Evolutionary conservation across 495 filamentous ascomycete genomes (phyloP), one percentile per base, ranked within the genome.

Genomic region (Penicillium bovifimosum): DNA sequence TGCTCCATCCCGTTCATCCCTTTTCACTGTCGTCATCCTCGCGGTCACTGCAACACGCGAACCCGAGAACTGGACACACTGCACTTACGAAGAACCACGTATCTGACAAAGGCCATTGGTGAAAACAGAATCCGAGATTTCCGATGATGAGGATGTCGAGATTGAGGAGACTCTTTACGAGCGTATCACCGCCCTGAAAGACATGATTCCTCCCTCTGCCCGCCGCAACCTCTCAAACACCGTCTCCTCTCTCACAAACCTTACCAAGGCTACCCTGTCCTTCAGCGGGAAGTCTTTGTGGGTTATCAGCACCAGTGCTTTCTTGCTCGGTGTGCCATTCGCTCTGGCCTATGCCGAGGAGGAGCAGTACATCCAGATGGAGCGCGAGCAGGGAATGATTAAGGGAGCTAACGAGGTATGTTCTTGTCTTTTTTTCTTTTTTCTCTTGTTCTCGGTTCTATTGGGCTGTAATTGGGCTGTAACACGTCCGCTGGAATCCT

Each of bases 361-460:
- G 72, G 91, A 96, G 78, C 86, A 95, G 77, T 80, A 93, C 64
- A 75, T 88, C 53, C 92, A 96, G 79, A 90, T 93, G 90, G 93
- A 97, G 81, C 84, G 87, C 72, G 92, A 96, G 77, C 86, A 91
- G 84, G 83, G 85, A 70, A 92, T 95, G 87, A 91, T 95, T 80
- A 82, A 88, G 79, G 81, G 84, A 68, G 87, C 79, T 51, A 82
- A 82, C 63, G 81, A 86, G 73, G 83, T 85, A 69, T 61, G 80
- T 76, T 50, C 47, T 17, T n/a, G 3, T 47, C 44, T 6, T 40
- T 9, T 20, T 47, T 54, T 18, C n/a, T 17, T 13, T 28, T 35
- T 26, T 20, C n/a, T n/a, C 6, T 24, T 26, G 0, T 32, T 29
- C 17, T n/a, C n/a, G n/a, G n/a, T n/a, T n/a, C n/a, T n/a, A 24